Evolutionary conservation across 768 basidiomycete genomes (phyloP).

Genomic region (Suillus variegatus): DNA sequence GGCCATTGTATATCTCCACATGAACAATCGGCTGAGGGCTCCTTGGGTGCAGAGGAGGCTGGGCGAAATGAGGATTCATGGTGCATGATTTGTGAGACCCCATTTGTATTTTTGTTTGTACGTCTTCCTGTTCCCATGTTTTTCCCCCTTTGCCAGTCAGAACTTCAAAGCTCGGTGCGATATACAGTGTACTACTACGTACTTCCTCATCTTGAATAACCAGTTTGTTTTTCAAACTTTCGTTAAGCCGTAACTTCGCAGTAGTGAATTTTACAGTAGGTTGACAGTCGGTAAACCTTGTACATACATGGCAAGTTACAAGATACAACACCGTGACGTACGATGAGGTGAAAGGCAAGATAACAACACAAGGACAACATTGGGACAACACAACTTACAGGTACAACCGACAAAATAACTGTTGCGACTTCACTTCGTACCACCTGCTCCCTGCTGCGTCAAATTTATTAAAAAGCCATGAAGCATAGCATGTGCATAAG

Average conservation of each 20-base stretch:
- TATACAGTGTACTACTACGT: no score
- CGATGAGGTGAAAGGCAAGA: neutral
- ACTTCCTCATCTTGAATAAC: neutral
- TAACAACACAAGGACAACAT: neutral
- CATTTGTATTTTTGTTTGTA: neutral
- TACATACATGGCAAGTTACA: neutral
- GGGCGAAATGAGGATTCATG: conserved; percentile 44
- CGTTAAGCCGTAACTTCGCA: neutral
- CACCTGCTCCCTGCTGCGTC: neutral
- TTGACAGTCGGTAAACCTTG: neutral
- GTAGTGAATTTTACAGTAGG: neutral
- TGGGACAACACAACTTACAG: neutral
- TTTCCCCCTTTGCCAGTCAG: no score
- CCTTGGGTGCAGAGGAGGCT: no score
- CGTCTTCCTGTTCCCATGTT: neutral
- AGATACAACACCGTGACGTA: neutral
- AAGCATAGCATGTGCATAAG: neutral
- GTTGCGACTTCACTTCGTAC: neutral
- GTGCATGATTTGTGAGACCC: neutral
- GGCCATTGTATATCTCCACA: no score
- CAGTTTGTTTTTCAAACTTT: neutral
- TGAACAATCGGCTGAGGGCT: no score
- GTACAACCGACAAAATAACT: neutral
- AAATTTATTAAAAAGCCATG: neutral
- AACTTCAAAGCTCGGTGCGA: no score